Evolutionary conservation across 768 basidiomycete species (phyloP).

Genomic region (Rhodosporidiobolus odoratus): DNA sequence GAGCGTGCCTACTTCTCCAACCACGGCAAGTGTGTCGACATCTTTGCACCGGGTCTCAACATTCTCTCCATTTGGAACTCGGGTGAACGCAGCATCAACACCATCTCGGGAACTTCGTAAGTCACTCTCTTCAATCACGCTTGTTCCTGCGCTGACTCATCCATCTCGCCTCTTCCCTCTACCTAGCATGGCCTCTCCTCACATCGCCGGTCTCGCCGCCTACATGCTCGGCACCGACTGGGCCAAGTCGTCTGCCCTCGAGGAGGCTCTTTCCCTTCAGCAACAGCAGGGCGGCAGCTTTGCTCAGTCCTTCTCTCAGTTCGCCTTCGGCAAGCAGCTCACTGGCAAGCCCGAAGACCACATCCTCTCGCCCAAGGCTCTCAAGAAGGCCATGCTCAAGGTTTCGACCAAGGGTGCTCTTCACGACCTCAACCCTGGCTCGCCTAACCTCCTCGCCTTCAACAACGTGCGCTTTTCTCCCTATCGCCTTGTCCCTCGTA

Average conservation of each 20-base stretch:
- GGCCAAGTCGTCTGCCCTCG: constrained; percentile 43
- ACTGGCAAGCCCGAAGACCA: constrained; percentile 48
- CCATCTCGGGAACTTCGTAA: constrained; percentile 74
- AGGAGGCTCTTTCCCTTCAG: constrained; percentile 46
- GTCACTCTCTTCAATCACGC: neutral
- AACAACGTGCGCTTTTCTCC: constrained; percentile 55
- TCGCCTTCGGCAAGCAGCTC: constrained; percentile 49
- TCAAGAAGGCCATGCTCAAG: constrained; percentile 68
- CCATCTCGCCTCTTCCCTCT: neutral
- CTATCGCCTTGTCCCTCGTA: neutral
- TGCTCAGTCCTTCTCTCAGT: constrained; percentile 59
- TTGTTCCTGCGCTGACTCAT: neutral
- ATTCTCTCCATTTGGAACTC: constrained; percentile 79
- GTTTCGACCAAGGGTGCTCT: constrained; percentile 56
- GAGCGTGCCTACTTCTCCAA: constrained; percentile 62
- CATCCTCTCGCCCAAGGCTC: constrained; percentile 56
- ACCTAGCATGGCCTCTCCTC: constrained; percentile 78
- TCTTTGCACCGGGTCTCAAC: constrained; percentile 80
- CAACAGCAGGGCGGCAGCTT: constrained; percentile 57
- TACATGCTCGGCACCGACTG: constrained; percentile 67
- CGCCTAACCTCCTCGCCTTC: constrained; percentile 69
- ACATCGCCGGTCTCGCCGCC: constrained; percentile 74
- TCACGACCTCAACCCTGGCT: constrained; percentile 50
- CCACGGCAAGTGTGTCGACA: constrained; percentile 79
- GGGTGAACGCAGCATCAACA: constrained; percentile 58